Conservation (phyloP, 768 basidiomycete species). For the Lentinula detonsa region DNA sequence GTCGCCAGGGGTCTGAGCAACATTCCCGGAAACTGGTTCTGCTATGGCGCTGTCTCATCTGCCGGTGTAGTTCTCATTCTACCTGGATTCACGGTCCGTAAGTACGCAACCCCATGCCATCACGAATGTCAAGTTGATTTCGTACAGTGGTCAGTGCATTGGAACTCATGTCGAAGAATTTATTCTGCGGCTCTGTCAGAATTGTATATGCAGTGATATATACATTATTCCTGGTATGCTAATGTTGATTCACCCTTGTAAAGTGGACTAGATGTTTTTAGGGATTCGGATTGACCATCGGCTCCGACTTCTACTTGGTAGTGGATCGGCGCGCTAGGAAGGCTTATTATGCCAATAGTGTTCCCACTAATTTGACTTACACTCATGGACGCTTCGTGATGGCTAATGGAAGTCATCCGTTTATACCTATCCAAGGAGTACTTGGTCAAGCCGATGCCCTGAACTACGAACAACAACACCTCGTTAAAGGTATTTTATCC, state of each 20-base stretch:
- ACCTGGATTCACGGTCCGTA: constrained; percentile 80
- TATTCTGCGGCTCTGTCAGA: constrained; percentile 76
- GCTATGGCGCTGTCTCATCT: constrained; percentile 86
- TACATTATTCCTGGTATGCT: constrained; percentile 65
- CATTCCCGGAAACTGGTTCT: constrained; percentile 70
- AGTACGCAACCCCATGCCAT: constrained; percentile 20
- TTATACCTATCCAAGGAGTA: constrained; percentile 31
- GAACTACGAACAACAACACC: constrained; percentile 31
- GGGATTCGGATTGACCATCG: constrained; percentile 83
- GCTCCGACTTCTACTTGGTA: constrained; percentile 74
- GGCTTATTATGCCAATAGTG: constrained; percentile 42
- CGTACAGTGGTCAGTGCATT: constrained; percentile 65
- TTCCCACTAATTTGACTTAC: constrained; percentile 32
- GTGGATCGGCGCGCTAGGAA: constrained; percentile 54
- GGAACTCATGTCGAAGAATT: constrained; percentile 75
- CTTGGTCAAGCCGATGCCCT: constrained; percentile 38
- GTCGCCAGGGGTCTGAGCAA: constrained; percentile 73
- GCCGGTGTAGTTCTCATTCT: constrained; percentile 88
- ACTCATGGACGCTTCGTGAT: constrained; percentile 50
- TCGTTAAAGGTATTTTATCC: constrained; percentile 39
- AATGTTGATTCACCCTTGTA: not conserved
- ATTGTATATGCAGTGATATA: constrained; percentile 87
- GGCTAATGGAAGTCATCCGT: constrained; percentile 38
- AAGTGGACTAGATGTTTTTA: constrained; percentile 16
- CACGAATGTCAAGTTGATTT: not conserved